phyloP scores from a whole-genome alignment of 805 yeast species.

The Crinitomyces ghanaensis region DNA sequence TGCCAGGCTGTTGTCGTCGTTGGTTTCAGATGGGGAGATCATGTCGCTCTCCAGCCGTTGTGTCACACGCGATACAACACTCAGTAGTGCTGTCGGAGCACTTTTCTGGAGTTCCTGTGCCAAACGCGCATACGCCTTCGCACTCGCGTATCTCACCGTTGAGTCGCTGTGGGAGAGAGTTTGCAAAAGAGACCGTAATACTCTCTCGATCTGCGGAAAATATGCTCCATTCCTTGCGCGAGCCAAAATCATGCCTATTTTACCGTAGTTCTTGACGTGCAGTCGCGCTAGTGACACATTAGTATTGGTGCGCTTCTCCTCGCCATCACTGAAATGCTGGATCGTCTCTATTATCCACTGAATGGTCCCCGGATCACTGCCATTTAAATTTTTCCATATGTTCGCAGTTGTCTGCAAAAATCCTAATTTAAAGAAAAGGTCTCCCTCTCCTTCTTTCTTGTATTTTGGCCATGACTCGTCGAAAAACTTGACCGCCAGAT shows the following conservation, averaged over 20 bases:
- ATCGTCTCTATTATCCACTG: too few species aligned
- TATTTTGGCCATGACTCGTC: too few species aligned
- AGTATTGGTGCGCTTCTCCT: too few species aligned
- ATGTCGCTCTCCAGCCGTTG: too few species aligned
- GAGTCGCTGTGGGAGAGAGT: constrained; percentile 41
- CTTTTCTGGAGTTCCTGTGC: constrained; percentile 19
- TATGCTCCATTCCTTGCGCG: constrained; percentile 16
- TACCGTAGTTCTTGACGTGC: constrained; percentile 29
- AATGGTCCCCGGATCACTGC: too few species aligned
- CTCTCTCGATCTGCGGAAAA: constrained; percentile 35
- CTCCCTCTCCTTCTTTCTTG: neutral
- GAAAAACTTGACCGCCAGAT: constrained; percentile 15
- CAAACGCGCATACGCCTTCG: constrained; percentile 53
- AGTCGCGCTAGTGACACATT: too few species aligned
- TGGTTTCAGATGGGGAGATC: too few species aligned
- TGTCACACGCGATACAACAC: too few species aligned
- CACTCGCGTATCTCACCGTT: constrained; percentile 47
- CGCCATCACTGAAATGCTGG: too few species aligned
- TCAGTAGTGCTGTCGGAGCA: too few species aligned
- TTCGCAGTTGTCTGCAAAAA: constrained; percentile 33
- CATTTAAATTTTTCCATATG: too few species aligned
- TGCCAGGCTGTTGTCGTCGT: too few species aligned
- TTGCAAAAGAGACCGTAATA: constrained; percentile 37
- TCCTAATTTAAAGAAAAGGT: constrained; percentile 25
- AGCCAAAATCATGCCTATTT: constrained; percentile 25